Percentiles rank a stretch among this genome's conserved stretches.
Conservation (phyloP, 2,329 filamentous ascomycete genomes). For the Colletotrichum shisoi region DNA sequence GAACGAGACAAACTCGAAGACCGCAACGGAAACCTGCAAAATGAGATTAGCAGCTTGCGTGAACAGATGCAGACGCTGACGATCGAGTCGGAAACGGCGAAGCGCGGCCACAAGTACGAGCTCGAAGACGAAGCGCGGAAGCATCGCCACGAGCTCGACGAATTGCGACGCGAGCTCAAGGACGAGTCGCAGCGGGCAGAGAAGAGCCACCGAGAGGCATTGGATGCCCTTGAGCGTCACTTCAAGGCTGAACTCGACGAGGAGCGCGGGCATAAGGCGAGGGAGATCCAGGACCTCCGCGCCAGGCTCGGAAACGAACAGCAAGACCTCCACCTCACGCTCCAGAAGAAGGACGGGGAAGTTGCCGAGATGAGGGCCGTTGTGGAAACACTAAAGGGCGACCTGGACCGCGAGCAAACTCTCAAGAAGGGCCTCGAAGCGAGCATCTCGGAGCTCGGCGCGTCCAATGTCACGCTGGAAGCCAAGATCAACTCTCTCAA, state of each 20-base stretch:
- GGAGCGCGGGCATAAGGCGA: conserved; percentile 64
- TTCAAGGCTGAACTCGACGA: conserved; percentile 72
- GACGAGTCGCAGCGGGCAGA: conserved; percentile 66
- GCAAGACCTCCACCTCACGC: conserved; percentile 57
- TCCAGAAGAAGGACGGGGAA: conserved; percentile 64
- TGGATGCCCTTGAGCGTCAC: conserved; percentile 69
- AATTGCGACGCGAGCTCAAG: conserved; percentile 59
- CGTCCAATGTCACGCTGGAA: conserved; percentile 73
- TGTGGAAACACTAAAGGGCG: conserved; percentile 56
- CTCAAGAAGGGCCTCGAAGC: conserved; percentile 63
- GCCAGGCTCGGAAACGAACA: conserved; percentile 61
- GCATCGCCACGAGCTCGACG: conserved; percentile 64
- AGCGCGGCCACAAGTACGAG: conserved; percentile 57
- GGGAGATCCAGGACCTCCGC: conserved; percentile 72
- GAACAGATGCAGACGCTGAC: conserved; percentile 53
- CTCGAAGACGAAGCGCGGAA: conserved; percentile 63
- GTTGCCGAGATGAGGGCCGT: conserved; percentile 58
- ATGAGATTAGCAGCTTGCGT: conserved; percentile 64
- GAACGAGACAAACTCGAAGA: conserved; percentile 57
- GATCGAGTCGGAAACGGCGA: conserved; percentile 54
- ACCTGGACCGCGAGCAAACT: conserved; percentile 69
- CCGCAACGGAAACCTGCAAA: conserved; percentile 62
- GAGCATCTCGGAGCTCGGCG: conserved; percentile 65
- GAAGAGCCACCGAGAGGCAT: conserved; percentile 71
- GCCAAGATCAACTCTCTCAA: conserved; percentile 77